phyloP scores from a whole-genome alignment of 176 grass and related monocot species.

The Metroxylon sagu region DNA sequence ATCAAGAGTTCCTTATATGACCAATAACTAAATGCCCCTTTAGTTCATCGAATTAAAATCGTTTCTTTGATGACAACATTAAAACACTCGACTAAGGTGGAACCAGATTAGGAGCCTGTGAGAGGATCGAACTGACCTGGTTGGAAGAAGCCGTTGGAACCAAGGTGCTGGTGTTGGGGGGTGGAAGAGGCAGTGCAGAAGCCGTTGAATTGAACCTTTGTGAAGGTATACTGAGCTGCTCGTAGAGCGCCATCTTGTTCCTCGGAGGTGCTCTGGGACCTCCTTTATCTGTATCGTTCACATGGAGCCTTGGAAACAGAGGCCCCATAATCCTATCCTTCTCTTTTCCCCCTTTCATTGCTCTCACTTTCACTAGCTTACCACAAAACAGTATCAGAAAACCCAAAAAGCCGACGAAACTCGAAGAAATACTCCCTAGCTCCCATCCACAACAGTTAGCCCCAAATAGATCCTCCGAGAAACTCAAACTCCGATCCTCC shows the following conservation, averaged over 20 bases:
- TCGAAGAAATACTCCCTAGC: no score
- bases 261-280: slow-evolving; percentile 76
- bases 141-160: slow-evolving; percentile 32
- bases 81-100: no score
- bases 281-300: slow-evolving; percentile 80
- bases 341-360: slow-evolving; percentile 32
- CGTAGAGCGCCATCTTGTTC: slow-evolving; percentile 99
- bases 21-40: no score
- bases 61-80: no score
- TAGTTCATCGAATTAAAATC: no score
- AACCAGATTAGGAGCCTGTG: no score
- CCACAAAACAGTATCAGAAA: no score
- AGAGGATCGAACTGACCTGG: slow-evolving; percentile 22
- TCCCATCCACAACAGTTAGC: no score
- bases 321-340: slow-evolving; percentile 62
- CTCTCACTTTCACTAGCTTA: neutral
- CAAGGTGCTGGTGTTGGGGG: slow-evolving; percentile 6
- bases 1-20: no score
- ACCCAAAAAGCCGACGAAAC: no score
- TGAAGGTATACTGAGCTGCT: slow-evolving; percentile 79
- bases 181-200: slow-evolving; percentile 12
- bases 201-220: slow-evolving; percentile 30
- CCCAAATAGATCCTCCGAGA: no score
- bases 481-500: no score
- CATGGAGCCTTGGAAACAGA: slow-evolving; percentile 88